Conservation (phyloP, 306 rosid species). For the Boehmeria nivea region DNA sequence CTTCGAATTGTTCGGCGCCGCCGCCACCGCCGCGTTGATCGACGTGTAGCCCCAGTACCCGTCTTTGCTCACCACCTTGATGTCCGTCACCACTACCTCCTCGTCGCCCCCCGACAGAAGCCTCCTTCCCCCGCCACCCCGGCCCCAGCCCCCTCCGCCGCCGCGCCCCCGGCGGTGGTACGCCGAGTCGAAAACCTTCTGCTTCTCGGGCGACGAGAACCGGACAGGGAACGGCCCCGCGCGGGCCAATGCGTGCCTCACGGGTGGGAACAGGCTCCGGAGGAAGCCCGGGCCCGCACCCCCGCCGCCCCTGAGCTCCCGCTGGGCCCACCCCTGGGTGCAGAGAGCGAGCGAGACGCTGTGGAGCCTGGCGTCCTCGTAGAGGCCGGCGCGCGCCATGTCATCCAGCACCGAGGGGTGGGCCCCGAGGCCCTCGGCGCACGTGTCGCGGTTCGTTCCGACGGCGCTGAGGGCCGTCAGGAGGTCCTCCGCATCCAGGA, state of each 20-base stretch:
- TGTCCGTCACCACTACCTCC: constrained; percentile 20
- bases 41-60: constrained; percentile 28
- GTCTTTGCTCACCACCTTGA: constrained; percentile 33
- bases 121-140: constrained; percentile 10
- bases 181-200: constrained; percentile 14
- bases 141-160: background rate
- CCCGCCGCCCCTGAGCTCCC: background rate
- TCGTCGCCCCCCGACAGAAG: constrained; percentile 20
- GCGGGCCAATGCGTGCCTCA: constrained; percentile 7
- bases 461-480: constrained; percentile 36
- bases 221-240: constrained; percentile 22
- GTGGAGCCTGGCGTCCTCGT: constrained; percentile 19
- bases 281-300: background rate
- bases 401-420: constrained; percentile 11
- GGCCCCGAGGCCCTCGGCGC: constrained; percentile 26
- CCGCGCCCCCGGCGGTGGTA: background rate
- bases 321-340: constrained; percentile 36
- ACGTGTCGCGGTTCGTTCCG: constrained; percentile 36
- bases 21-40: constrained; percentile 25
- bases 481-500: constrained; percentile 26
- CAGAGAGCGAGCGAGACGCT: constrained; percentile 28
- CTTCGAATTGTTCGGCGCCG: constrained; percentile 34
- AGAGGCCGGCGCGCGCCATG: constrained; percentile 4
- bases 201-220: constrained; percentile 19
- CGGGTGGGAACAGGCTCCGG: no score